These are phyloP conservation scores for Filobasidium wieringae DNA, from an alignment of 768 basidiomycete species.

Conservation along the genomic window DNA sequence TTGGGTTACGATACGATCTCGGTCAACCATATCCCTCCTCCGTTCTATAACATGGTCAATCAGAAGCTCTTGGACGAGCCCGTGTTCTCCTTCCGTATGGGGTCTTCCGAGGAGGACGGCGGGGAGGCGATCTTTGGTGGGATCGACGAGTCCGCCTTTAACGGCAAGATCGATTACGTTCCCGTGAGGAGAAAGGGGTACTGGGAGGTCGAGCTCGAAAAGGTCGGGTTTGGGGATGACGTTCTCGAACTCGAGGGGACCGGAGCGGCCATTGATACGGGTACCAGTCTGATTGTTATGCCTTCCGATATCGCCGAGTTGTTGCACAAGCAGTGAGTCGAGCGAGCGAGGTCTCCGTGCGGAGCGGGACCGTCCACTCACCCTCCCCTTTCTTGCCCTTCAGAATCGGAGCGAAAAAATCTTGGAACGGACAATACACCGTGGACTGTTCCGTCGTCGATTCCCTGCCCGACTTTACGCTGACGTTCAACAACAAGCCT, in stretches of 20 bases:
- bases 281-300: constrained; percentile 85
- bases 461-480: constrained; percentile 67
- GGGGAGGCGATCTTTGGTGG: constrained; percentile 90
- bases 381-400: neutral
- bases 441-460: constrained; percentile 78
- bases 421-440: constrained; percentile 92
- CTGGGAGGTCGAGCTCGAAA: constrained; percentile 93
- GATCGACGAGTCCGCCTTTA: constrained; percentile 63
- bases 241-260: constrained; percentile 82
- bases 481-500: constrained; percentile 67
- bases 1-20: constrained; percentile 91
- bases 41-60: constrained; percentile 86
- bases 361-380: neutral
- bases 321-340: constrained; percentile 55
- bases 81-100: constrained; percentile 89
- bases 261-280: constrained; percentile 51
- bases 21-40: constrained; percentile 82
- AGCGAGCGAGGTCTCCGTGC: neutral
- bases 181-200: constrained; percentile 91
- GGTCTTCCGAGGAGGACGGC: constrained; percentile 71
- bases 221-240: constrained; percentile 73
- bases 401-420: constrained; percentile 78
- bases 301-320: constrained; percentile 94
- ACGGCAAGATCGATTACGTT: constrained; percentile 69
- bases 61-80: constrained; percentile 67